Conservation (phyloP, 2,329 filamentous ascomycete species). For the Fusarium sp. region DNA sequence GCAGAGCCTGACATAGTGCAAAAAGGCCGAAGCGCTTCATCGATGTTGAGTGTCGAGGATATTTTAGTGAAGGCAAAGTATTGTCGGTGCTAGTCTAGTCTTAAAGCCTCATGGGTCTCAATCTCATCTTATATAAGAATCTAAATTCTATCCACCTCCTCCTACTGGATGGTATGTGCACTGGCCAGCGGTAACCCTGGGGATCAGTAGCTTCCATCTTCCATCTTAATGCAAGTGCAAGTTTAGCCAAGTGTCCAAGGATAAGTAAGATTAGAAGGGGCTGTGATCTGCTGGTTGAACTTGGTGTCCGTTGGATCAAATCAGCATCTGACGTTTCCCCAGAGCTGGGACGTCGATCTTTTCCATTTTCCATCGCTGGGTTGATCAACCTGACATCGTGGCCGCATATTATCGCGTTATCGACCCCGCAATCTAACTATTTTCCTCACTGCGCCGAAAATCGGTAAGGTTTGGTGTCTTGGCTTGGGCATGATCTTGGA, state of each 20-base stretch:
- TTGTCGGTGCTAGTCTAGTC: background rate
- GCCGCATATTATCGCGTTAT: background rate
- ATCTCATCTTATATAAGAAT: background rate
- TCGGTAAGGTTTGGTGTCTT: background rate
- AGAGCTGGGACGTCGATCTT: background rate
- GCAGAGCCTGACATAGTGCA: background rate
- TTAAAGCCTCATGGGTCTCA: background rate
- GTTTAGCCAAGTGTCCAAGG: background rate
- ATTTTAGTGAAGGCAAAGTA: background rate
- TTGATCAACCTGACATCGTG: background rate
- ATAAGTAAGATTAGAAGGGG: background rate
- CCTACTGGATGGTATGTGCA: background rate
- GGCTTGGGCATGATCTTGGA: background rate
- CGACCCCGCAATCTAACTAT: background rate
- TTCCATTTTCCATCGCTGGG: background rate
- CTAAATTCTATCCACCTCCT: background rate
- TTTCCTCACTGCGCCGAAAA: background rate
- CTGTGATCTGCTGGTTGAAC: background rate
- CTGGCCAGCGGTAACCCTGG: background rate
- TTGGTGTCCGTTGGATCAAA: background rate
- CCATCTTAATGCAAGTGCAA: background rate
- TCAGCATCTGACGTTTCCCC: background rate
- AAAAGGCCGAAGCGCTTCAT: background rate
- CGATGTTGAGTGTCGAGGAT: background rate
- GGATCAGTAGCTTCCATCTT: background rate